phyloP scores from a whole-genome alignment of 768 basidiomycete species.

The Mrakia frigida region DNA sequence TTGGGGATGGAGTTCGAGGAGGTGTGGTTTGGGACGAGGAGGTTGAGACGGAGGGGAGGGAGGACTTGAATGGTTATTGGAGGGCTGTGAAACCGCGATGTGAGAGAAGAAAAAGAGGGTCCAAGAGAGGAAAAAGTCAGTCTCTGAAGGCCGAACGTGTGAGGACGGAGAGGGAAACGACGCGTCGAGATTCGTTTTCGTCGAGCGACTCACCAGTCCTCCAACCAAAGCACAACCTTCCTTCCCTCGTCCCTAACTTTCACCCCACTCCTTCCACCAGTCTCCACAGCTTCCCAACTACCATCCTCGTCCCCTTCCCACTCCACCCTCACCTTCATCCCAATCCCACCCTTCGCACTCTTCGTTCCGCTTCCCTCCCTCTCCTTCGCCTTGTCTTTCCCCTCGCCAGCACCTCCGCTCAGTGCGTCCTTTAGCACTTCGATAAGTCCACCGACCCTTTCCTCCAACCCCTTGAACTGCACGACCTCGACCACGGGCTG shows the following conservation, averaged over 20 bases:
- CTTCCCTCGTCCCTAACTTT: conserved; percentile 3
- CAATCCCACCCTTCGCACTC: neutral
- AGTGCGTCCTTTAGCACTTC: neutral
- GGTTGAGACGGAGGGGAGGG: conserved; percentile 6
- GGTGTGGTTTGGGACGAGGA: neutral
- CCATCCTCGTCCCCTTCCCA: neutral
- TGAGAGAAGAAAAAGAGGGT: neutral
- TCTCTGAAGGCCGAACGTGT: neutral
- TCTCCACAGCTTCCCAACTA: neutral
- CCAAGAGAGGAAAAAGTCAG: neutral
- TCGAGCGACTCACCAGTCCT: neutral
- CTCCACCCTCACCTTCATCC: neutral
- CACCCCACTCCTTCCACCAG: neutral
- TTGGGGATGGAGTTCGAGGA: neutral
- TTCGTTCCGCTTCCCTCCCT: neutral
- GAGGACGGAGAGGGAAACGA: neutral
- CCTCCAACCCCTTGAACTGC: neutral
- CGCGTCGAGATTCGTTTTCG: too few relatives aligned
- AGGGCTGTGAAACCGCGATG: neutral
- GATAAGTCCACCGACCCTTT: neutral
- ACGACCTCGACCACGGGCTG: conserved; percentile 6
- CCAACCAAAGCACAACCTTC: neutral
- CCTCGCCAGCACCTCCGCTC: neutral
- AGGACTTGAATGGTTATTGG: neutral
- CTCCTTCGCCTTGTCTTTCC: neutral